phyloP scores from a whole-genome alignment of 345 rosid species.

The Eucalyptus marginata region DNA sequence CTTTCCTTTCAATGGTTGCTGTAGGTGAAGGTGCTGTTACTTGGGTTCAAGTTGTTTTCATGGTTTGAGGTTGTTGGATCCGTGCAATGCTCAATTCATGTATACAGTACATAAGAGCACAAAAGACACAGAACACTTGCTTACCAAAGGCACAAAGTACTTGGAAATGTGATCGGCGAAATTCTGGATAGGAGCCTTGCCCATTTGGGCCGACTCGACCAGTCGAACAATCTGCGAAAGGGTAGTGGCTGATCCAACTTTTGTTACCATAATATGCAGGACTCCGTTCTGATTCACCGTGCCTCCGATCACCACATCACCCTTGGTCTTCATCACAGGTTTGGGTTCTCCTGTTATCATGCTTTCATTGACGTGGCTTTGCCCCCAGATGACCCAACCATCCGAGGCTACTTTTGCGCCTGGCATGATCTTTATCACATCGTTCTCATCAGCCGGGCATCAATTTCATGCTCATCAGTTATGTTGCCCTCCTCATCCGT shows the following conservation, averaged over 20 bases:
- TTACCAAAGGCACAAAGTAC: slow-evolving; percentile 75
- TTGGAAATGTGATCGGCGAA: slow-evolving; percentile 77
- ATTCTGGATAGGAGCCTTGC: slow-evolving; percentile 90
- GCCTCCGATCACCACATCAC: slow-evolving; percentile 78
- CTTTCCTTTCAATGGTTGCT: background rate
- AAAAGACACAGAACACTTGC: background rate
- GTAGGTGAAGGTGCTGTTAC: background rate
- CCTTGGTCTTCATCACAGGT: slow-evolving; percentile 67
- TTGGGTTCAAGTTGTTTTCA: background rate
- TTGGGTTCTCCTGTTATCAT: slow-evolving; percentile 75
- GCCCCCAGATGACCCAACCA: slow-evolving; percentile 63
- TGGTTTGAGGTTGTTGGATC: background rate
- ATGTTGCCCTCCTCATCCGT: slow-evolving; percentile 49
- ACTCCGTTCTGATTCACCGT: slow-evolving; percentile 83
- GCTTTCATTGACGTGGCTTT: slow-evolving; percentile 70
- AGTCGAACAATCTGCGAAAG: slow-evolving; percentile 85
- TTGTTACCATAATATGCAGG: slow-evolving; percentile 58
- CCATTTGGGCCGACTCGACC: slow-evolving; percentile 83
- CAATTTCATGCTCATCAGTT: slow-evolving; percentile 58
- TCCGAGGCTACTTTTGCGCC: slow-evolving; percentile 69
- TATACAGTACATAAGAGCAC: background rate
- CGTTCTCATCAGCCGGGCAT: slow-evolving; percentile 68
- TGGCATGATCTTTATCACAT: slow-evolving; percentile 62
- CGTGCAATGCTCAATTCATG: background rate
- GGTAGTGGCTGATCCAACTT: slow-evolving; percentile 87